Percentiles rank a stretch among this genome's conserved stretches.
Evolutionary conservation across 2,329 filamentous ascomycete species (phyloP).

Genomic region (Aspergillus cejpii): DNA sequence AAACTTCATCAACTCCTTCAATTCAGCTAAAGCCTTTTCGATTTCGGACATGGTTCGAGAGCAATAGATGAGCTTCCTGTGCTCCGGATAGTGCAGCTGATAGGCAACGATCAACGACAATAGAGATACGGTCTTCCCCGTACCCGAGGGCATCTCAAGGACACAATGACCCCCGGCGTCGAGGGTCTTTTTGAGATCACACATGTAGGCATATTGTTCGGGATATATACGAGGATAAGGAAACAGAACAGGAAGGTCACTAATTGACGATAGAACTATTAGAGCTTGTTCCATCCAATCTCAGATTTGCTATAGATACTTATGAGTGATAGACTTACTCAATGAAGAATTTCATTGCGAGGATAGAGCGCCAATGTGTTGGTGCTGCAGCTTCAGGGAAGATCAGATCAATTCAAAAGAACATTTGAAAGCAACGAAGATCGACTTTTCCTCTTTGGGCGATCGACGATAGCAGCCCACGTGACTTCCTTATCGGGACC

Average conservation of each 20-base stretch:
- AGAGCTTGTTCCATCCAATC: constrained; percentile 2
- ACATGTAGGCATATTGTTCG: constrained; percentile 74
- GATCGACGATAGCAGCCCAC: constrained; percentile 30
- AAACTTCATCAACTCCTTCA: constrained; percentile 93
- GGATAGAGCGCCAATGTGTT: constrained; percentile 15
- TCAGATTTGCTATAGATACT: not conserved
- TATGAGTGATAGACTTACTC: constrained; percentile 45
- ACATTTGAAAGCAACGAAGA: constrained; percentile 14
- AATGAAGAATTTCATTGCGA: constrained; percentile 71
- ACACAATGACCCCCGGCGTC: constrained; percentile 94
- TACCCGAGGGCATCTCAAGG: constrained; percentile 97
- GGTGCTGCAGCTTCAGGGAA: constrained; percentile 12
- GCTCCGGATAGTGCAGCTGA: constrained; percentile 86
- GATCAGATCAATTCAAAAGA: constrained; percentile 9
- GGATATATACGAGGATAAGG: constrained; percentile 70
- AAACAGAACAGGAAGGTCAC: constrained; percentile 63
- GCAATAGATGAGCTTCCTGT: constrained; percentile 96
- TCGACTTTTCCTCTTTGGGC: constrained; percentile 28
- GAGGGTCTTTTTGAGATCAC: constrained; percentile 78
- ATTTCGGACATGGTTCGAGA: constrained; percentile 99
- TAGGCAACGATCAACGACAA: constrained; percentile 95
- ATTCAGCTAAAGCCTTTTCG: constrained; percentile 87
- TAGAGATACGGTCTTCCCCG: constrained; percentile 92
- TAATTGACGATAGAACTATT: constrained; percentile 23
- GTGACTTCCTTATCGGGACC: constrained; percentile 29